These are phyloP conservation scores for Lyophyllum atratum DNA, from an alignment of 768 basidiomycete species.

Conservation along the genomic window DNA sequence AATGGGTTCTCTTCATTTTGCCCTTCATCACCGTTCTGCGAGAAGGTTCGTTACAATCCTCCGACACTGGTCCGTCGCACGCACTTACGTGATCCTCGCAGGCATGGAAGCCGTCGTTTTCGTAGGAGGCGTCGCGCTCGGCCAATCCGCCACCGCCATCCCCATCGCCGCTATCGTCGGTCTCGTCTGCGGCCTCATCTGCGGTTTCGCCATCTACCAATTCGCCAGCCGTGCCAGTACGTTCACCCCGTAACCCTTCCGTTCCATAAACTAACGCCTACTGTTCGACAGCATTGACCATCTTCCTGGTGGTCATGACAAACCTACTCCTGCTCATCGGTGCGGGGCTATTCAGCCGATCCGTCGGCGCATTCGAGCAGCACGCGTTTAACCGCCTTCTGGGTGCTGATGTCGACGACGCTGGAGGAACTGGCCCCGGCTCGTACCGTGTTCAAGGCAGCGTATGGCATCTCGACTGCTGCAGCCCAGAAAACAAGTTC, in stretches of 20 bases:
- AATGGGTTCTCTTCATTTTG: conserved; percentile 88
- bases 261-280: neutral
- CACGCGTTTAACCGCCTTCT: conserved; percentile 69
- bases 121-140: conserved; percentile 90
- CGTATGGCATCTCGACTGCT: conserved; percentile 89
- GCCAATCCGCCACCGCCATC: conserved; percentile 78
- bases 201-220: conserved; percentile 78
- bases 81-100: conserved; percentile 21
- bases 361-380: conserved; percentile 70
- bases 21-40: conserved; percentile 92
- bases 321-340: conserved; percentile 92
- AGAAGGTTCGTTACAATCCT: conserved; percentile 56
- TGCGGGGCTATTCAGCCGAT: conserved; percentile 86
- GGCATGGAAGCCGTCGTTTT: conserved; percentile 91
- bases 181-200: conserved; percentile 70
- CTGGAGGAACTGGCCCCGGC: conserved; percentile 77
- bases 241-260: conserved; percentile 18
- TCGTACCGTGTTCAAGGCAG: conserved; percentile 79
- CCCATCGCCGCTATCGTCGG: conserved; percentile 91
- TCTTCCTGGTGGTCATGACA: conserved; percentile 93
- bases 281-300: conserved; percentile 57
- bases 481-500: conserved; percentile 60
- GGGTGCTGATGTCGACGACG: conserved; percentile 72
- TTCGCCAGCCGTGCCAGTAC: conserved; percentile 75
- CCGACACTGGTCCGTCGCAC: neutral